Evolutionary conservation across 2,329 filamentous ascomycete species (phyloP).

Genomic region (Clathrospora elynae): DNA sequence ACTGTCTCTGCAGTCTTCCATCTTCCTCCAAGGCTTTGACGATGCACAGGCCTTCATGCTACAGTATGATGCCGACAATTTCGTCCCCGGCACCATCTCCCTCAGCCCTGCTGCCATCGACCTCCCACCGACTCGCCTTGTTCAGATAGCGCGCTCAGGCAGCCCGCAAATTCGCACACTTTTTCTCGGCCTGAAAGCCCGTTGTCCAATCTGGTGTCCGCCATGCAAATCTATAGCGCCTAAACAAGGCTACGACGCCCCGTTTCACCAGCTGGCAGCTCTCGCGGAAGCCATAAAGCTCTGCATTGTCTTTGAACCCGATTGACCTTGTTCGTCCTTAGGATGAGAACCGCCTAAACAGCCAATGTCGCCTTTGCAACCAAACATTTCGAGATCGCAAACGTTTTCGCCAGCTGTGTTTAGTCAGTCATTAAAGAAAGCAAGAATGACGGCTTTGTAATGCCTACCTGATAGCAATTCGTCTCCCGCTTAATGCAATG

Average conservation of each 20-base stretch:
- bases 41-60: constrained; percentile 21
- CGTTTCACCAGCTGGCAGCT: constrained; percentile 10
- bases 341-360: no score
- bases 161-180: constrained; percentile 19
- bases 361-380: no score
- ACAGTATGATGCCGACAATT: constrained; percentile 24
- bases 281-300: constrained; percentile 21
- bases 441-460: no score
- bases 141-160: constrained; percentile 14
- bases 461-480: no score
- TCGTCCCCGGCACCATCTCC: constrained; percentile 15
- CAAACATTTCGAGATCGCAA: no score
- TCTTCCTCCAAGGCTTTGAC: constrained; percentile 12
- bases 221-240: constrained; percentile 1
- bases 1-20: constrained; percentile 14
- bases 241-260: constrained; percentile 9
- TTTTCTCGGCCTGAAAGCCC: constrained; percentile 3
- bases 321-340: no score
- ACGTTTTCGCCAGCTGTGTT: no score
- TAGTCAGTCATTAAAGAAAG: no score
- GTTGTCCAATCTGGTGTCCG: constrained; percentile 19
- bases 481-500: no score
- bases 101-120: constrained; percentile 4
- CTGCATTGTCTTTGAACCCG: constrained; percentile 22
- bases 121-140: constrained; percentile 10